Evolutionary conservation across 2,329 filamentous ascomycete species (phyloP).

Genomic region (Alternaria brassicicola): DNA sequence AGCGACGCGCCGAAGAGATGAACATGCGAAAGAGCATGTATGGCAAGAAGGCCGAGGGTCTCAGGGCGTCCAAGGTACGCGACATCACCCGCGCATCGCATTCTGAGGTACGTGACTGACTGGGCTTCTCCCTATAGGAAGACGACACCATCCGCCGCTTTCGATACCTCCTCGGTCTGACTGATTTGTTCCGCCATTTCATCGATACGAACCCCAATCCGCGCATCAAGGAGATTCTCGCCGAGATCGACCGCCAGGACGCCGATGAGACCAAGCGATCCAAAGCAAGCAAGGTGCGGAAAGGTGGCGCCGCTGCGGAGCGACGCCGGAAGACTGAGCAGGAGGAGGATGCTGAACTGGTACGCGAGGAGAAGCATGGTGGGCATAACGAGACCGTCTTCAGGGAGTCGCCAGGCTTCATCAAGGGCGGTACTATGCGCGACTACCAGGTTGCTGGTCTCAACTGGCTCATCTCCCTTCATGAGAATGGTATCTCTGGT

Average conservation of each 20-base stretch:
- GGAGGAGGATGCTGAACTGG: conserved; percentile 91
- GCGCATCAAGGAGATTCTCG: conserved; percentile 90
- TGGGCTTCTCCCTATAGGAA: conserved; percentile 64
- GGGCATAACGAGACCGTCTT: conserved; percentile 82
- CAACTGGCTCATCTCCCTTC: conserved; percentile 96
- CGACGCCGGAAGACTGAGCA: conserved; percentile 89
- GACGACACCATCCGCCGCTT: conserved; percentile 95
- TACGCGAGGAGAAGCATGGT: conserved; percentile 86
- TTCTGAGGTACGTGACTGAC: conserved; percentile 11
- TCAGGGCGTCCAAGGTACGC: conserved; percentile 88
- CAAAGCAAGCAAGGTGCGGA: conserved; percentile 77
- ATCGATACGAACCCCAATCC: conserved; percentile 98
- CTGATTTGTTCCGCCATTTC: conserved; percentile 97
- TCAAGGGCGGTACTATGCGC: conserved; percentile 84
- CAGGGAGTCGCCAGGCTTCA: conserved; percentile 88
- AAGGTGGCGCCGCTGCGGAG: conserved; percentile 81
- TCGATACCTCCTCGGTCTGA: conserved; percentile 90
- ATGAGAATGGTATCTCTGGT: conserved; percentile 98
- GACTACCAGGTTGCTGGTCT: conserved; percentile 96
- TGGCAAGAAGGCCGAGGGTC: conserved; percentile 89
- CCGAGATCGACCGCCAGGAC: conserved; percentile 93
- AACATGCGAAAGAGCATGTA: conserved; percentile 91
- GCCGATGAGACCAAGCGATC: conserved; percentile 70
- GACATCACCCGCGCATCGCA: conserved; percentile 1
- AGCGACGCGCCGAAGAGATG: conserved; percentile 83